These are phyloP conservation scores for Xylaria venustula DNA, from an alignment of 495 filamentous ascomycete species.

Conservation along the genomic window DNA sequence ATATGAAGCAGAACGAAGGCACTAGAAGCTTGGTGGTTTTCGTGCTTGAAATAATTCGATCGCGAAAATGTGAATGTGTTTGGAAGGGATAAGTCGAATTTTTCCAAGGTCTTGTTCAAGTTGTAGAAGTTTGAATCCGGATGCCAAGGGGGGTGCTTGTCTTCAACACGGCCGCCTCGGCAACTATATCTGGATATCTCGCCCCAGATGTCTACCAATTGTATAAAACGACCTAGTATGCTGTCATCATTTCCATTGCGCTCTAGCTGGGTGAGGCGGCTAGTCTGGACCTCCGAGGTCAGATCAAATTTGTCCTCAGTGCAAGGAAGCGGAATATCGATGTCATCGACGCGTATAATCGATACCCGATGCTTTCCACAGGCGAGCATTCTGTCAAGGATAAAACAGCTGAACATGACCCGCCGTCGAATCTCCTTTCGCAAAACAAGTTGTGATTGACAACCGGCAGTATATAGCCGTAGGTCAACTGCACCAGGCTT, in stretches of 20 bases:
- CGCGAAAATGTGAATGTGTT: constrained; percentile 67
- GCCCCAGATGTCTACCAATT: constrained; percentile 76
- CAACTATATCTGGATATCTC: constrained; percentile 75
- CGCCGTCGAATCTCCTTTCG: constrained; percentile 74
- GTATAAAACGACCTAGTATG: constrained; percentile 72
- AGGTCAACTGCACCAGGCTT: constrained; percentile 42
- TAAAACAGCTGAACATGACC: constrained; percentile 84
- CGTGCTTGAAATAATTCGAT: constrained; percentile 77
- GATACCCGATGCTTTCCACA: constrained; percentile 72
- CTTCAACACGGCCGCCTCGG: constrained; percentile 63
- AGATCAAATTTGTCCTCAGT: constrained; percentile 66
- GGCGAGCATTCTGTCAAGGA: constrained; percentile 76
- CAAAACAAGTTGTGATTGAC: constrained; percentile 55
- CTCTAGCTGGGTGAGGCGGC: constrained; percentile 41
- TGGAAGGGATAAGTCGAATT: constrained; percentile 67
- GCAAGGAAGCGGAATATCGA: constrained; percentile 67
- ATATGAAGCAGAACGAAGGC: constrained; percentile 77
- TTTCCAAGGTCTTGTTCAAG: constrained; percentile 58
- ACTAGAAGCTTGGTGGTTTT: constrained; percentile 70
- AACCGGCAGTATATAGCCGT: too few species aligned
- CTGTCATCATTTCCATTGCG: constrained; percentile 65
- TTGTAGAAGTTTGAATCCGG: constrained; percentile 59
- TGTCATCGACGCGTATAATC: constrained; percentile 65
- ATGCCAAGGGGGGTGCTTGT: constrained; percentile 63
- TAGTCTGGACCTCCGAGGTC: constrained; percentile 63